phyloP scores from a whole-genome alignment of 2,329 filamentous ascomycete genomes.

The Torrubiellomyces zombiae region DNA sequence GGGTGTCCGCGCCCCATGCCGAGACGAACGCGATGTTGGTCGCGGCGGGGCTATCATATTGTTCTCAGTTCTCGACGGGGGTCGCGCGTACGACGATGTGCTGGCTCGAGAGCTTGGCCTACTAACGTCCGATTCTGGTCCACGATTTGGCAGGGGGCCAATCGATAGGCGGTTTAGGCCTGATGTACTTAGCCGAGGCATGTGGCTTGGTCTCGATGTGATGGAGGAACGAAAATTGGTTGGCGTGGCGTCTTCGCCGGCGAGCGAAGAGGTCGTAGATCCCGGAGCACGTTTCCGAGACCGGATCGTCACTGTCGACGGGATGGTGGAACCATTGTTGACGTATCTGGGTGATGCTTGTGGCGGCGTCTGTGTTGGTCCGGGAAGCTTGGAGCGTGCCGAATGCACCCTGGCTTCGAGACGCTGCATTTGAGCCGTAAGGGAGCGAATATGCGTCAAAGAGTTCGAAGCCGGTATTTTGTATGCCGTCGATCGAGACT shows the following conservation, averaged over 20 bases:
- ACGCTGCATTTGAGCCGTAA: slow-evolving; percentile 94
- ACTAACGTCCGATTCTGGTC: slow-evolving; percentile 26
- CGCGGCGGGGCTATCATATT: slow-evolving; percentile 37
- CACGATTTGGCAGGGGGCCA: slow-evolving; percentile 41
- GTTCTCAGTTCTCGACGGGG: slow-evolving; percentile 35
- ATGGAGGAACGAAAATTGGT: slow-evolving; percentile 21
- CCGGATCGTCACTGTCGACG: slow-evolving; percentile 45
- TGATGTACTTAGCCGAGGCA: slow-evolving; percentile 42
- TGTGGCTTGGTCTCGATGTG: slow-evolving; percentile 28
- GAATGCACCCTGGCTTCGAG: slow-evolving; percentile 87
- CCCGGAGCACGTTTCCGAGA: slow-evolving; percentile 52
- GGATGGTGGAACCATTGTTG: slow-evolving; percentile 10
- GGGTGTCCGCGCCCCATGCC: slow-evolving; percentile 44
- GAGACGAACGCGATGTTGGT: slow-evolving; percentile 48
- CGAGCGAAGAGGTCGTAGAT: slow-evolving; percentile 31
- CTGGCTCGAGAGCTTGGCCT: slow-evolving; percentile 63
- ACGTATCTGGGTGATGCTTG: slow-evolving; percentile 53
- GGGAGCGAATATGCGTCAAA: slow-evolving; percentile 77
- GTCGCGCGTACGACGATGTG: slow-evolving; percentile 35
- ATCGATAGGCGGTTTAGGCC: slow-evolving; percentile 48
- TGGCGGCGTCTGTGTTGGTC: slow-evolving; percentile 61
- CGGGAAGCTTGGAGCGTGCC: slow-evolving; percentile 79
- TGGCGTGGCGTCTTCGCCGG: slow-evolving; percentile 35
- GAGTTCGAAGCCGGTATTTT: slow-evolving; percentile 47
- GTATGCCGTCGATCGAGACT: slow-evolving; percentile 34